Percentiles rank a stretch among this genome's conserved stretches.
These are phyloP conservation scores for Arthrinium phaeospermum DNA, from an alignment of 2,329 filamentous ascomycete species.

Conservation along the genomic window DNA sequence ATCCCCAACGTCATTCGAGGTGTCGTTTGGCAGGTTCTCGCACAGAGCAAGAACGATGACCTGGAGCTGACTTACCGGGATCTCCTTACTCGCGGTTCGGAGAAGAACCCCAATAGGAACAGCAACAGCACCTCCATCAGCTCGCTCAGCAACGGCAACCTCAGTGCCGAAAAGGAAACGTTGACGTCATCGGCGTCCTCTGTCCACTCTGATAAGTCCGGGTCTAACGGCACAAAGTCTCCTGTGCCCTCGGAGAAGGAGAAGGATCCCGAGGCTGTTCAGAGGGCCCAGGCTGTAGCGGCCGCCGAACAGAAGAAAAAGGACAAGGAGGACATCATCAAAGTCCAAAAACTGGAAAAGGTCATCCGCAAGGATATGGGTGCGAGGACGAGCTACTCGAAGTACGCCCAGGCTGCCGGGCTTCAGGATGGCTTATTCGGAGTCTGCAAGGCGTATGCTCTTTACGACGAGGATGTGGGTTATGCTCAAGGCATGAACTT, in stretches of 20 bases:
- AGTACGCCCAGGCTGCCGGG: slow-evolving; percentile 88
- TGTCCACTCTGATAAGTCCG: slow-evolving; percentile 77
- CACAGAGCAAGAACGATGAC: slow-evolving; percentile 92
- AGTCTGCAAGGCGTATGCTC: slow-evolving; percentile 94
- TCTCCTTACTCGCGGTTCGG: slow-evolving; percentile 78
- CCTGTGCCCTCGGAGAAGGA: slow-evolving; percentile 58
- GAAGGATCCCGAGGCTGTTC: slow-evolving; percentile 65
- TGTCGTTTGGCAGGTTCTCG: slow-evolving; percentile 98
- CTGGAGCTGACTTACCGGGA: slow-evolving; percentile 87
- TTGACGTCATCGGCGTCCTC: slow-evolving; percentile 83
- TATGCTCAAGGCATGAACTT: slow-evolving; percentile 99
- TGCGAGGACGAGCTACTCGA: slow-evolving; percentile 92
- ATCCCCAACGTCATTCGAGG: slow-evolving; percentile 95
- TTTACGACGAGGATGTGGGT: slow-evolving; percentile 92
- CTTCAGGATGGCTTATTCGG: slow-evolving; percentile 94
- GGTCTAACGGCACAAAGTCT: slow-evolving; percentile 57
- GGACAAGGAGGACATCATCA: slow-evolving; percentile 76
- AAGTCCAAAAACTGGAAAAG: slow-evolving; percentile 86
- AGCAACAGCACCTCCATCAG: slow-evolving; percentile 60
- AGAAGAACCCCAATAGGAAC: slow-evolving; percentile 73
- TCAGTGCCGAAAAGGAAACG: slow-evolving; percentile 68
- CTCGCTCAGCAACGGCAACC: slow-evolving; percentile 58
- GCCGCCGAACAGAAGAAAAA: slow-evolving; percentile 76
- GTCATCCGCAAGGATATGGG: slow-evolving; percentile 89
- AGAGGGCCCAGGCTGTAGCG: slow-evolving; percentile 68